These are phyloP conservation scores for Saccharata proteae DNA, from an alignment of 2,329 filamentous ascomycete genomes.

Conservation along the genomic window DNA sequence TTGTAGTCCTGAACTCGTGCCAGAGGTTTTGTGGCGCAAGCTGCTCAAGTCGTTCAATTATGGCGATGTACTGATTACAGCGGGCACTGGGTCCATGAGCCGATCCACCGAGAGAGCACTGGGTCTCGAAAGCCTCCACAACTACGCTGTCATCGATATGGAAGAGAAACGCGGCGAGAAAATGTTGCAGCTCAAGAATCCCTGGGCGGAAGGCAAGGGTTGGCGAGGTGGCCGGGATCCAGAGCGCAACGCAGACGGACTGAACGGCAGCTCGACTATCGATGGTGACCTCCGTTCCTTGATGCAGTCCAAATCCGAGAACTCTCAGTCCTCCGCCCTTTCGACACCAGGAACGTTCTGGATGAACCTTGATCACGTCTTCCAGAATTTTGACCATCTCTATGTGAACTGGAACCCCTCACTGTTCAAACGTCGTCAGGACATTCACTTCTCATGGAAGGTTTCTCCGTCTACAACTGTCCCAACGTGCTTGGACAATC, in stretches of 20 bases:
- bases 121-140: slow-evolving; percentile 79
- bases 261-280: too few relatives aligned
- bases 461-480: slow-evolving; percentile 43
- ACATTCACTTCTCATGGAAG: slow-evolving; percentile 83
- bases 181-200: slow-evolving; percentile 81
- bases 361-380: slow-evolving; percentile 79
- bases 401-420: slow-evolving; percentile 96
- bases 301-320: too few relatives aligned
- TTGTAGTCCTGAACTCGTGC: slow-evolving; percentile 61
- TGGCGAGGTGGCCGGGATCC: slow-evolving; percentile 51
- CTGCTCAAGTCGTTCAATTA: slow-evolving; percentile 62
- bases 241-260: background rate
- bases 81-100: slow-evolving; percentile 78
- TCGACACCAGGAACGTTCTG: slow-evolving; percentile 69
- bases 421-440: slow-evolving; percentile 68
- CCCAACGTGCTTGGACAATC: slow-evolving; percentile 59
- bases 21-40: slow-evolving; percentile 64
- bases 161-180: slow-evolving; percentile 50
- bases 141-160: slow-evolving; percentile 83
- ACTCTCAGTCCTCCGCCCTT: slow-evolving; percentile 12
- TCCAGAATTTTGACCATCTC: slow-evolving; percentile 87
- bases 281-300: too few relatives aligned
- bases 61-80: slow-evolving; percentile 74
- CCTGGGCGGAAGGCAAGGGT: slow-evolving; percentile 74
- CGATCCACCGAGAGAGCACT: slow-evolving; percentile 64